These are phyloP conservation scores for Pyrrhoderma lamaoense DNA, from an alignment of 1,284 basidiomycete genomes.

Conservation along the genomic window DNA sequence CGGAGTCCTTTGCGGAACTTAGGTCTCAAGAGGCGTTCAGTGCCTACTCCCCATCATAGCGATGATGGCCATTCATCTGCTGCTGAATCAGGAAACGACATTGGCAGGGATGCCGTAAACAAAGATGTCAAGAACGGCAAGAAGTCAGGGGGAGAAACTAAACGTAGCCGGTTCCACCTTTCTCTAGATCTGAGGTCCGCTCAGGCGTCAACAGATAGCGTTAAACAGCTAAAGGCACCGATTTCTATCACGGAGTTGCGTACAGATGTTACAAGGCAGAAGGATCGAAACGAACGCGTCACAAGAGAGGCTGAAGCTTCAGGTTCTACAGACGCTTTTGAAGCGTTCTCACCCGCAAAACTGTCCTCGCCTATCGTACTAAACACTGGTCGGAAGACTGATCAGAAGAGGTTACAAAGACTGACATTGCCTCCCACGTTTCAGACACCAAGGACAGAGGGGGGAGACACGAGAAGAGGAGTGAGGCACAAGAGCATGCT, in stretches of 20 bases:
- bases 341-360: neutral
- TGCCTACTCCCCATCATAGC: slow-evolving; percentile 27
- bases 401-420: neutral
- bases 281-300: slow-evolving; percentile 1
- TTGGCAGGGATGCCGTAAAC: neutral
- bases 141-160: slow-evolving; percentile 14
- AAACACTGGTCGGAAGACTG: neutral
- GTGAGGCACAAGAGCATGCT: slow-evolving; percentile 12
- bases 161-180: slow-evolving; percentile 13
- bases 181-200: slow-evolving; percentile 13
- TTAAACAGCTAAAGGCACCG: slow-evolving; percentile 1
- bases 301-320: neutral
- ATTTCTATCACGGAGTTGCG: slow-evolving; percentile 14
- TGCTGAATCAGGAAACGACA: slow-evolving; percentile 23
- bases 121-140: slow-evolving; percentile 27
- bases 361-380: slow-evolving; percentile 3
- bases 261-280: slow-evolving; percentile 10
- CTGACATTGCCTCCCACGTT: slow-evolving; percentile 11
- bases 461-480: slow-evolving; percentile 4
- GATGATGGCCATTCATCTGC: slow-evolving; percentile 43
- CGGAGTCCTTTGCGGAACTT: slow-evolving; percentile 34
- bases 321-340: slow-evolving; percentile 3
- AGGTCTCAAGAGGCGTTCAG: slow-evolving; percentile 28
- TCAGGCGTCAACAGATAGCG: slow-evolving; percentile 2
- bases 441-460: slow-evolving; percentile 2